Percentiles rank a stretch among this genome's conserved stretches.
Evolutionary conservation across 2,329 filamentous ascomycete genomes (phyloP).

Genomic region (Fusarium sp.): DNA sequence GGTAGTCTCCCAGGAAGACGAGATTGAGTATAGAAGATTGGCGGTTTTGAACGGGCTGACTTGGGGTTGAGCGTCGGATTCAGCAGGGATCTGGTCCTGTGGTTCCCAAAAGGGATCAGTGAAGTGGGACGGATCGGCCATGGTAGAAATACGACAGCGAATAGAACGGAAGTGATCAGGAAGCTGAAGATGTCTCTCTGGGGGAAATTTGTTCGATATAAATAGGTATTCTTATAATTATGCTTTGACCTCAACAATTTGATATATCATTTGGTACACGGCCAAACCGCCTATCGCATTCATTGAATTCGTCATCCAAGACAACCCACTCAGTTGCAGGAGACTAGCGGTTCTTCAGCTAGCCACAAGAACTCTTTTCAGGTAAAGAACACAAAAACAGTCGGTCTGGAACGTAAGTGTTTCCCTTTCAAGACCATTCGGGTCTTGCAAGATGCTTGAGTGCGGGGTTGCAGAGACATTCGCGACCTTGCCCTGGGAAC

Average conservation of each 20-base stretch:
- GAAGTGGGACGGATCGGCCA: background rate
- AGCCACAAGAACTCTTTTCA: background rate
- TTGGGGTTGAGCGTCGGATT: background rate
- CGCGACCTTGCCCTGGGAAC: rapidly evolving
- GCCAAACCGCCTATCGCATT: background rate
- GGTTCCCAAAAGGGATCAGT: background rate
- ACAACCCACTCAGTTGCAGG: background rate
- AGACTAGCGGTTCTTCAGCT: background rate
- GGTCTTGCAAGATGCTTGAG: no score
- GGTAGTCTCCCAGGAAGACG: rapidly evolving
- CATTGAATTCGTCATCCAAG: background rate
- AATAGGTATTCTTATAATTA: rapidly evolving
- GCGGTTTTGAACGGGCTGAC: background rate
- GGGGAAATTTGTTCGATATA: background rate
- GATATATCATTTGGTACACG: background rate
- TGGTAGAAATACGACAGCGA: background rate
- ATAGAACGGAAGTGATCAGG: background rate
- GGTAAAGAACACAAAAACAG: background rate
- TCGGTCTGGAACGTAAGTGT: background rate
- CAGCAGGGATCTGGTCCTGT: background rate
- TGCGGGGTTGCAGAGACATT: background rate
- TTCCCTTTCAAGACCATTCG: background rate
- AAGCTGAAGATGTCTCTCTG: rapidly evolving
- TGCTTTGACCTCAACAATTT: background rate
- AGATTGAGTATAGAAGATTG: background rate